Conservation (phyloP, 2,329 filamentous ascomycete species). For the Clonostachys solani region DNA sequence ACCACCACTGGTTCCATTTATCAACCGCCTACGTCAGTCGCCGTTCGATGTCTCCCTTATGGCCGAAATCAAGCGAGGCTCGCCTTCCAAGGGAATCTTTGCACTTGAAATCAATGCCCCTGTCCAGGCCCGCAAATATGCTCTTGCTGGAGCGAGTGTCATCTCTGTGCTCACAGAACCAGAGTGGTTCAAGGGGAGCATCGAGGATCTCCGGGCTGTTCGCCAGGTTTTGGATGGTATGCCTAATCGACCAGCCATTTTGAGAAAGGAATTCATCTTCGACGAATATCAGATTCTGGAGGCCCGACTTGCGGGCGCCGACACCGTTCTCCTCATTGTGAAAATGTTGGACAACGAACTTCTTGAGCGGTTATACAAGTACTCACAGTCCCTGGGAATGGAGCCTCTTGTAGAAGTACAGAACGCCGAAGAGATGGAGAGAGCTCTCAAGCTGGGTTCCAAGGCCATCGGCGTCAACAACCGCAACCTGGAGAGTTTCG, state of each 20-base stretch:
- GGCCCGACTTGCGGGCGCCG: constrained; percentile 85
- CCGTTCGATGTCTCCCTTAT: constrained; percentile 88
- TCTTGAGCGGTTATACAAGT: constrained; percentile 76
- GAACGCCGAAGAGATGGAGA: constrained; percentile 86
- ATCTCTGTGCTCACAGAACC: constrained; percentile 99
- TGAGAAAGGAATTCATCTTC: constrained; percentile 96
- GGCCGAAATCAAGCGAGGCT: constrained; percentile 96
- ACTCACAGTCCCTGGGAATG: constrained; percentile 89
- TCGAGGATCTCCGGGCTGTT: constrained; percentile 86
- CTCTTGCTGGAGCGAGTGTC: constrained; percentile 88
- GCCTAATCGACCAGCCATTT: constrained; percentile 84
- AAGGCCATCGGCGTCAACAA: constrained; percentile 98
- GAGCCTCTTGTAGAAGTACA: constrained; percentile 97
- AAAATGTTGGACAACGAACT: constrained; percentile 87
- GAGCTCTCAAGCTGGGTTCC: constrained; percentile 79
- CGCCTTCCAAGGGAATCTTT: constrained; percentile 94
- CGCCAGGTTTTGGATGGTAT: constrained; percentile 86
- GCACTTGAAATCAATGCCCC: constrained; percentile 84
- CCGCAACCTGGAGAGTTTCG: constrained; percentile 91
- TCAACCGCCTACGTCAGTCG: constrained; percentile 73
- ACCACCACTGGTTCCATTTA: constrained; percentile 78
- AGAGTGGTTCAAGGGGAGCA: constrained; percentile 98
- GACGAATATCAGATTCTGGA: constrained; percentile 98
- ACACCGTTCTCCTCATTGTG: constrained; percentile 92
- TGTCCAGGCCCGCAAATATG: constrained; percentile 85